Conservation (phyloP, 2,329 filamentous ascomycete genomes). For the Verticillium tricorpus region DNA sequence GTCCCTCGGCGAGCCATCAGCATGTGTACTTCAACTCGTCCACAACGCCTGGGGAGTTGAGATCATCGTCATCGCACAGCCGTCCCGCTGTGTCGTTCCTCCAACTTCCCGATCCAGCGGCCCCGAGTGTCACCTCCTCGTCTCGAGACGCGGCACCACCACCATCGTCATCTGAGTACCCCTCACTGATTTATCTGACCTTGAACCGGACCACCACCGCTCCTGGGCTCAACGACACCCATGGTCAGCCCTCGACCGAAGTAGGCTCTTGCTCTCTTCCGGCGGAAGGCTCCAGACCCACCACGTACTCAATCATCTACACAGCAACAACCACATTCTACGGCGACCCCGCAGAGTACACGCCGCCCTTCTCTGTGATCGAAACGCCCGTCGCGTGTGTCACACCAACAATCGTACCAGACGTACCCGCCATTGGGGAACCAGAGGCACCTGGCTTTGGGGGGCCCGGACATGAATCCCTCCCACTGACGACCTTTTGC, state of each 20-base stretch:
- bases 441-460: background rate
- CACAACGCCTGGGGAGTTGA: background rate
- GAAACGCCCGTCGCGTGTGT: slow-evolving; percentile 14
- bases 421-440: background rate
- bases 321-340: slow-evolving; percentile 46
- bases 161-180: background rate
- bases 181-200: background rate
- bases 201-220: background rate
- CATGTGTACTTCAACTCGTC: background rate
- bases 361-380: slow-evolving; percentile 37
- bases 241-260: background rate
- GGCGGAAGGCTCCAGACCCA: slow-evolving; percentile 11
- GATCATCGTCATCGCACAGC: background rate
- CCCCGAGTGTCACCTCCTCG: background rate
- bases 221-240: background rate
- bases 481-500: background rate
- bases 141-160: background rate
- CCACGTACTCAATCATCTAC: slow-evolving; percentile 39
- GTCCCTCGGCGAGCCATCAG: background rate
- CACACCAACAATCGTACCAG: background rate
- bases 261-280: background rate
- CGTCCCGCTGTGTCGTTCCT: background rate
- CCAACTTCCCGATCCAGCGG: background rate
- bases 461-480: background rate
- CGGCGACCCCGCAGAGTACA: slow-evolving; percentile 41